phyloP scores from a whole-genome alignment of 768 basidiomycete species.

The Naganishia onofrii region DNA sequence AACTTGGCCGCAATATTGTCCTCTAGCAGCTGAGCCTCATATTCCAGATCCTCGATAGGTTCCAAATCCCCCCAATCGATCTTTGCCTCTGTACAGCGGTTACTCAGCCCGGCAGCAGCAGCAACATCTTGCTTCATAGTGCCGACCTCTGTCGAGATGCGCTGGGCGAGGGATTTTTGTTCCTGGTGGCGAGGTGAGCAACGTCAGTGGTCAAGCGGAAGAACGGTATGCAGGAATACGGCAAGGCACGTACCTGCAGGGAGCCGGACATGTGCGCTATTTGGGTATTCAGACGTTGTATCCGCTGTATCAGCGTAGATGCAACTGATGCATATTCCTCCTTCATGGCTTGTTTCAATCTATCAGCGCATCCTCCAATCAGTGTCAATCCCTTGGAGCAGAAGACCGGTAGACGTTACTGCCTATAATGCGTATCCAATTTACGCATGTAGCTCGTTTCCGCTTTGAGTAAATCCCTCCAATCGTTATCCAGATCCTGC shows the following conservation, averaged over 20 bases:
- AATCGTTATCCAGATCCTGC: conserved; percentile 64
- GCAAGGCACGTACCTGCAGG: conserved; percentile 38
- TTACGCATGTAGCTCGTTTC: conserved; percentile 59
- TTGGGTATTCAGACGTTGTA: conserved; percentile 45
- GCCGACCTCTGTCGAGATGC: conserved; percentile 1
- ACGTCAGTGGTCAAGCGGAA: no score
- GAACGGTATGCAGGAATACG: background rate
- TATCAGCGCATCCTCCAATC: conserved; percentile 19
- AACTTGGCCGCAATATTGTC: conserved; percentile 83
- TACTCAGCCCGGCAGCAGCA: conserved; percentile 65
- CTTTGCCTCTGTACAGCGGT: conserved; percentile 77
- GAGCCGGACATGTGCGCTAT: conserved; percentile 43
- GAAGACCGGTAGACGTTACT: conserved; percentile 83
- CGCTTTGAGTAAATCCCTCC: conserved; percentile 59
- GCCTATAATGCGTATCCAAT: conserved; percentile 77
- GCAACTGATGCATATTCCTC: conserved; percentile 46
- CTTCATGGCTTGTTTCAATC: conserved; percentile 51
- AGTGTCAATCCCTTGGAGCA: background rate
- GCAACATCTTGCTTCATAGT: conserved; percentile 57
- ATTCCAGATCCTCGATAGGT: conserved; percentile 67
- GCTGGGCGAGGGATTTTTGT: conserved; percentile 20
- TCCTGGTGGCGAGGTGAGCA: background rate
- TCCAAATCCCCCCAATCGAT: conserved; percentile 97
- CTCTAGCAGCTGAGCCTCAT: conserved; percentile 78
- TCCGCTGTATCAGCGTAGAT: conserved; percentile 42